Evolutionary conservation across 2,329 filamentous ascomycete genomes (phyloP).

Genomic region (Trichoderma asperellum): DNA sequence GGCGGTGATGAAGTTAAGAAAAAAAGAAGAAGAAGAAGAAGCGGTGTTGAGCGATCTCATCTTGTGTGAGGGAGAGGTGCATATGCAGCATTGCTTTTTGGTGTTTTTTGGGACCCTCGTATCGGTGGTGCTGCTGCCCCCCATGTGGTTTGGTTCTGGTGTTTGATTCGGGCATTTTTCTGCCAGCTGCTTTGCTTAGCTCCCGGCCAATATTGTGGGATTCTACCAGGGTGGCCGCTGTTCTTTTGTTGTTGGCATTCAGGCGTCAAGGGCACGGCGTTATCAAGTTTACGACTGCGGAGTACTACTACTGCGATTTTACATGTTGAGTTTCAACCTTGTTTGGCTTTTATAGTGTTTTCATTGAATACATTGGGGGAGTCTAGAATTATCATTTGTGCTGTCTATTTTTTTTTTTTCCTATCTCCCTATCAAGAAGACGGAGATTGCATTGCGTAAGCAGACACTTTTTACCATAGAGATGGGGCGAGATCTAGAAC

Average conservation of each 20-base stretch:
- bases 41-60: neutral
- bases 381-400: neutral
- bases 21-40: neutral
- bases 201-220: neutral
- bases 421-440: neutral
- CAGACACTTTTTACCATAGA: neutral
- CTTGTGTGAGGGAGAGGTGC: neutral
- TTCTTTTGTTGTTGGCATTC: slow-evolving; percentile 5
- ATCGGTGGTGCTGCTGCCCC: neutral
- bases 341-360: neutral
- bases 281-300: neutral
- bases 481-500: neutral
- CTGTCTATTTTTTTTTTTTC: neutral
- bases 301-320: neutral
- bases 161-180: slow-evolving; percentile 20
- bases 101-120: neutral
- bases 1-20: slow-evolving; percentile 13
- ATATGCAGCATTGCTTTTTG: neutral
- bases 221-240: neutral
- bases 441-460: slow-evolving; percentile 11
- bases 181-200: neutral
- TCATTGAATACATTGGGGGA: neutral
- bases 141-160: slow-evolving; percentile 20
- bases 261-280: slow-evolving; percentile 23
- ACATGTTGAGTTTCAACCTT: neutral